Evolutionary conservation across 2,329 filamentous ascomycete species (phyloP).

Genomic region (Dothideomycetes sp.): DNA sequence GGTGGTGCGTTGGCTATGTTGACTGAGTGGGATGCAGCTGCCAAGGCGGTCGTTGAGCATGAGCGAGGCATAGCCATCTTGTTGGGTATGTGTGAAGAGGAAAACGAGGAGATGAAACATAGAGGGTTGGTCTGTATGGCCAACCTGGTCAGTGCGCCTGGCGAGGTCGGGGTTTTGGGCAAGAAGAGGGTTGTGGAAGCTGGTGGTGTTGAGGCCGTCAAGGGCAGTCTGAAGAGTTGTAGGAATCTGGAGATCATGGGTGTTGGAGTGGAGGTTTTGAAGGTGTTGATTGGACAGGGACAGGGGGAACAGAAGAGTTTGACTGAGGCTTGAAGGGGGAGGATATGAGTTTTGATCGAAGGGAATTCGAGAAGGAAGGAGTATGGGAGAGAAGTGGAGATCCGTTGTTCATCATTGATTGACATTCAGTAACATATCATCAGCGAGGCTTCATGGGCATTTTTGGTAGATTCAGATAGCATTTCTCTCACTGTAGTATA

Average conservation of each 20-base stretch:
- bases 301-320: too few relatives aligned
- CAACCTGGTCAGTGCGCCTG: constrained; percentile 64
- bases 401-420: too few relatives aligned
- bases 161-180: constrained; percentile 50
- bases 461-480: too few relatives aligned
- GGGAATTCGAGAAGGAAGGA: too few relatives aligned
- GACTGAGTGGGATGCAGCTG: constrained; percentile 66
- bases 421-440: too few relatives aligned
- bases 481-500: too few relatives aligned
- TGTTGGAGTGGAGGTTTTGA: constrained; percentile 62
- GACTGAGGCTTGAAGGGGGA: too few relatives aligned
- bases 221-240: constrained; percentile 59
- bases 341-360: too few relatives aligned
- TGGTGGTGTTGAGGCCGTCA: constrained; percentile 59
- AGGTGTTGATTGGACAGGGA: constrained; percentile 28
- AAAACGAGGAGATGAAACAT: constrained; percentile 54
- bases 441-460: too few relatives aligned
- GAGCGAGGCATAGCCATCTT: constrained; percentile 67
- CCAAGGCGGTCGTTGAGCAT: constrained; percentile 59
- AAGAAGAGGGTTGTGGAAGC: constrained; percentile 43
- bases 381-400: too few relatives aligned
- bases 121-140: constrained; percentile 56
- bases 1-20: constrained; percentile 82
- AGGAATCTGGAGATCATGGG: constrained; percentile 61
- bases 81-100: constrained; percentile 69